A percentile compares a stretch with the other conserved stretches of the same genome.
These are phyloP conservation scores for Aspergillus hancockii DNA, from an alignment of 495 filamentous ascomycete genomes.

Conservation along the genomic window DNA sequence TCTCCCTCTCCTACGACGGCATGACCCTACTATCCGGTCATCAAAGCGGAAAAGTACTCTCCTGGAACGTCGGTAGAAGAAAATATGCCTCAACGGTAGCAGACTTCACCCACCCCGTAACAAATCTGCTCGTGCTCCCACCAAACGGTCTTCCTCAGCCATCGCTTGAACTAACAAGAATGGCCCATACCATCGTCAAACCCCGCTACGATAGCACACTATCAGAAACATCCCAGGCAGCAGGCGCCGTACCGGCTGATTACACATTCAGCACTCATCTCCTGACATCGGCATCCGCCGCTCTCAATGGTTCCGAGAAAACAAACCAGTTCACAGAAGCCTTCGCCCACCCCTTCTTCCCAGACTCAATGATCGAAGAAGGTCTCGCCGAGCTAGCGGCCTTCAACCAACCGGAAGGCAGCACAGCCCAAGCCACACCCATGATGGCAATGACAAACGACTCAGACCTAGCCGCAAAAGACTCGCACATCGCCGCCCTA, in stretches of 20 bases:
- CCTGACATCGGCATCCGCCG: conserved; percentile 20
- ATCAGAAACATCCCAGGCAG: conserved; percentile 39
- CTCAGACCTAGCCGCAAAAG: conserved; percentile 25
- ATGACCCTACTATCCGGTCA: conserved; percentile 81
- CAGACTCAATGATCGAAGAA: conserved; percentile 54
- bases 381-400: conserved; percentile 54
- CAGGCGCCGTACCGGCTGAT: conserved; percentile 59
- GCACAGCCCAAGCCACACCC: conserved; percentile 16
- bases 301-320: conserved; percentile 14
- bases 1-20: conserved; percentile 79
- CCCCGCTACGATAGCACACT: conserved; percentile 57
- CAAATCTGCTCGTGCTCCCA: conserved; percentile 70
- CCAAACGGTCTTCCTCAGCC: conserved; percentile 56
- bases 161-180: conserved; percentile 43
- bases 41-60: conserved; percentile 70
- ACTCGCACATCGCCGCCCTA: conserved; percentile 35
- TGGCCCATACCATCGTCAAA: conserved; percentile 66
- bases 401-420: conserved; percentile 28
- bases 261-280: conserved; percentile 73
- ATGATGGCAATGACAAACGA: conserved; percentile 15
- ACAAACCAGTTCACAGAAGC: conserved; percentile 47
- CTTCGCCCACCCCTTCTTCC: conserved; percentile 55
- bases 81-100: conserved; percentile 61
- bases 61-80: conserved; percentile 74
- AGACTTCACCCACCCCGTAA: conserved; percentile 74